Evolutionary conservation across 2,329 filamentous ascomycete species (phyloP).

Genomic region (Truncatella angustata): DNA sequence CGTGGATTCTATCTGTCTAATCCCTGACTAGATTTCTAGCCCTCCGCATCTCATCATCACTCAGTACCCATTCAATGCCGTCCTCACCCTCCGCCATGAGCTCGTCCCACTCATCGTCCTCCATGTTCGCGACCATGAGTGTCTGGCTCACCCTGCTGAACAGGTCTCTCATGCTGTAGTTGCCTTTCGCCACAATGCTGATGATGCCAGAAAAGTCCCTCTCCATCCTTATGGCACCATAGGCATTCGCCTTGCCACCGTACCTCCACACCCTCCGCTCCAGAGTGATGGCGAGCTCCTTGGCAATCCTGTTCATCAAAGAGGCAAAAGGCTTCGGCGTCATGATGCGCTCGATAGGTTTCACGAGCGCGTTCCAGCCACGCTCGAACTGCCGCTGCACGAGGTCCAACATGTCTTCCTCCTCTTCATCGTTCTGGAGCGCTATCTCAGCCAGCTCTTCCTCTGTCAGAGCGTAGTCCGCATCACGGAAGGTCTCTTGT

Average conservation of each 20-base stretch:
- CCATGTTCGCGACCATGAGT: slow-evolving; percentile 73
- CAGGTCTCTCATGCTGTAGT: slow-evolving; percentile 65
- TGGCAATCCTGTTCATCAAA: slow-evolving; percentile 72
- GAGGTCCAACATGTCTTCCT: slow-evolving; percentile 55
- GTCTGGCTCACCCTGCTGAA: slow-evolving; percentile 70
- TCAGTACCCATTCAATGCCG: slow-evolving; percentile 60
- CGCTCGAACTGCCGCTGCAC: slow-evolving; percentile 79
- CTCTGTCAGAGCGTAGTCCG: slow-evolving; percentile 74
- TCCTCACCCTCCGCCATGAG: slow-evolving; percentile 45
- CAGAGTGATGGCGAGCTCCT: slow-evolving; percentile 72
- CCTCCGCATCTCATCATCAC: slow-evolving; percentile 60
- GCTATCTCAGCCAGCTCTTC: slow-evolving; percentile 59
- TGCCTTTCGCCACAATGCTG: slow-evolving; percentile 54
- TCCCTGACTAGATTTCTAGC: slow-evolving; percentile 58
- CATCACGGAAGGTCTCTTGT: slow-evolving; percentile 85
- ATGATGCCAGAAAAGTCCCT: slow-evolving; percentile 71
- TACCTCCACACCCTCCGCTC: slow-evolving; percentile 87
- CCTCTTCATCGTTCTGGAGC: slow-evolving; percentile 50
- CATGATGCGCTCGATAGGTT: slow-evolving; percentile 80
- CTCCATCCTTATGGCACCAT: slow-evolving; percentile 69
- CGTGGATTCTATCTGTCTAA: slow-evolving; percentile 11
- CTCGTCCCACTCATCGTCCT: slow-evolving; percentile 79
- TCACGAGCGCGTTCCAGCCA: slow-evolving; percentile 82
- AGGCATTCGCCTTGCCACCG: slow-evolving; percentile 73
- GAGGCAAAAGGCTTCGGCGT: slow-evolving; percentile 73